Evolutionary conservation across 2,329 filamentous ascomycete genomes (phyloP).

Genomic region (Sporothrix variecibatus): DNA sequence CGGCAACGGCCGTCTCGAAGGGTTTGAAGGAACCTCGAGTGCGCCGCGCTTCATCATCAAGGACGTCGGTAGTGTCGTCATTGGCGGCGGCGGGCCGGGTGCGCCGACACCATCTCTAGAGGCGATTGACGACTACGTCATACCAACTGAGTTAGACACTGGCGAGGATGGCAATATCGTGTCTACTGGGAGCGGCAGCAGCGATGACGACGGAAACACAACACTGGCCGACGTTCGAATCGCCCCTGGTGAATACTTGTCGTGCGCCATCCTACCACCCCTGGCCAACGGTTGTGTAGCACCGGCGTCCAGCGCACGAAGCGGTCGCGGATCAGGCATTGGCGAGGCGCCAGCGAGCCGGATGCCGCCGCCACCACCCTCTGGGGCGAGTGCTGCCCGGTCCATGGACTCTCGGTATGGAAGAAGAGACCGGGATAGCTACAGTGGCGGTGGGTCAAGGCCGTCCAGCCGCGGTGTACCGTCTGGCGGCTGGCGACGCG

Average conservation of each 20-base stretch:
- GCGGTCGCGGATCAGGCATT: conserved; percentile 45
- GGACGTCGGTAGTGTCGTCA: conserved; percentile 79
- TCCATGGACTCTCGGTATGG: conserved; percentile 11
- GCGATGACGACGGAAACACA: conserved; percentile 63
- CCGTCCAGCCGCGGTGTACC: conserved; percentile 41
- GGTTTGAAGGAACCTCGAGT: conserved; percentile 21
- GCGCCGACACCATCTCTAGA: conserved; percentile 32
- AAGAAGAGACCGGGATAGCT: not conserved
- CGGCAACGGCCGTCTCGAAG: conserved; percentile 32
- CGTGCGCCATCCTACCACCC: conserved; percentile 78
- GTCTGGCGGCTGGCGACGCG: conserved; percentile 66
- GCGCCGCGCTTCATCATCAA: conserved; percentile 68
- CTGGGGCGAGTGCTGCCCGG: conserved; percentile 34
- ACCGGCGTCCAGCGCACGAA: conserved; percentile 55
- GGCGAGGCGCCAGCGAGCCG: conserved; percentile 39
- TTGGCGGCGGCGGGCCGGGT: conserved; percentile 61
- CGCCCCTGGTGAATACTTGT: conserved; percentile 85
- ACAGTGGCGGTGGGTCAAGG: not conserved
- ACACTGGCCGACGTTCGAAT: conserved; percentile 77
- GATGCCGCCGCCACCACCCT: conserved; percentile 14
- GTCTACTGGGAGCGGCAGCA: too few species aligned
- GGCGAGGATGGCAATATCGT: conserved; percentile 15
- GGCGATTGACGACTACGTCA: conserved; percentile 42
- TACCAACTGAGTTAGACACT: conserved; percentile 33
- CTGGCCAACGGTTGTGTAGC: conserved; percentile 68